Conservation (phyloP, 148 eudicot genomes). For the Beta vulgaris region DNA sequence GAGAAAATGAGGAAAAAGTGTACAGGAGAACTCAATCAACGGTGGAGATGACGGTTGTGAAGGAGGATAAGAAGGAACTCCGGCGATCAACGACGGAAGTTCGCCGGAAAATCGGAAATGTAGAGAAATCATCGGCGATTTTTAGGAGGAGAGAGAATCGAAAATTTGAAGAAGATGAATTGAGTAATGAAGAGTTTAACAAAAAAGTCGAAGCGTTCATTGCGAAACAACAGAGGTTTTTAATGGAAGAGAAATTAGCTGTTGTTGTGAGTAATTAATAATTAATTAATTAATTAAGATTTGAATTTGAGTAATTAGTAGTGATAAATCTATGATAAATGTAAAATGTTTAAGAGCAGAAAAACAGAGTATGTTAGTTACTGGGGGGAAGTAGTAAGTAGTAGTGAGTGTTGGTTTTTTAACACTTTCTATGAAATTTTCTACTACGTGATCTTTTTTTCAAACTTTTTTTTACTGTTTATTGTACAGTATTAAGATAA, state of each 20-base stretch:
- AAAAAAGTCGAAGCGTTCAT: constrained; percentile 59
- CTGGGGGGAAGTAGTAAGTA: constrained; percentile 15
- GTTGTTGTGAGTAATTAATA: constrained; percentile 22
- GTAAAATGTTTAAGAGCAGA: too few relatives aligned
- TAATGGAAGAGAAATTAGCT: constrained; percentile 36
- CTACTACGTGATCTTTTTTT: not conserved
- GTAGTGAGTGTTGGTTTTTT: constrained; percentile 2
- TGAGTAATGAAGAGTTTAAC: constrained; percentile 68
- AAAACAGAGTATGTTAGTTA: not conserved
- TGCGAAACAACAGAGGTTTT: constrained; percentile 35
- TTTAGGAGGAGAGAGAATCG: not conserved
- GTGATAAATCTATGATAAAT: too few relatives aligned
- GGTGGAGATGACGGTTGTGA: constrained; percentile 17
- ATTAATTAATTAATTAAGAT: not conserved
- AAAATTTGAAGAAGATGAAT: constrained; percentile 36
- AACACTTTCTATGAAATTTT: not conserved
- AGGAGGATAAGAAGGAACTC: constrained; percentile 31
- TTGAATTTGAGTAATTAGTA: not conserved
- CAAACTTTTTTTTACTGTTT: not conserved
- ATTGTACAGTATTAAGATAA: not conserved
- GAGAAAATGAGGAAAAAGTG: constrained; percentile 23
- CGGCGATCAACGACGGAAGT: constrained; percentile 52
- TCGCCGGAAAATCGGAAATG: constrained; percentile 26
- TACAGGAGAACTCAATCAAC: constrained; percentile 48
- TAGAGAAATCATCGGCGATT: not conserved